Percentiles rank a stretch among this genome's conserved stretches.
Evolutionary conservation across 805 yeast species (phyloP).

Genomic region (Ogataea methanolica): DNA sequence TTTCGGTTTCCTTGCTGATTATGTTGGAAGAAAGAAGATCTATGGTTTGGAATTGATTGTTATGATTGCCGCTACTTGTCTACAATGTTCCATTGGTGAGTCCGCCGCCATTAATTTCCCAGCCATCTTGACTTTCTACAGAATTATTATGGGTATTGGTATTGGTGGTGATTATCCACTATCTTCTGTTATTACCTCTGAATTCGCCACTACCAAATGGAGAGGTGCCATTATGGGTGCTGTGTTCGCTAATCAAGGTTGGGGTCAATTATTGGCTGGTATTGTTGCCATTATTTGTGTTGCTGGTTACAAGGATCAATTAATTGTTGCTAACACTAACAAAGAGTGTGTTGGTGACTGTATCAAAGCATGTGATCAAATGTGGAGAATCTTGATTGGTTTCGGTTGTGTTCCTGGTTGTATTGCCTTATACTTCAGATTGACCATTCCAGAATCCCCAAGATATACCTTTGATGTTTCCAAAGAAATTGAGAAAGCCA

Average conservation of each 20-base stretch:
- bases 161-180: slow-evolving; percentile 97
- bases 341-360: slow-evolving; percentile 63
- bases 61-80: slow-evolving; percentile 73
- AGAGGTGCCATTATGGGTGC: slow-evolving; percentile 98
- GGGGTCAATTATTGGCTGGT: slow-evolving; percentile 91
- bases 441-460: slow-evolving; percentile 93
- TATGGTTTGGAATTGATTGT: slow-evolving; percentile 84
- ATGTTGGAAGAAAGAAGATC: slow-evolving; percentile 78
- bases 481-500: slow-evolving; percentile 50
- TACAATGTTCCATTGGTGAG: slow-evolving; percentile 70
- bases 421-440: slow-evolving; percentile 82
- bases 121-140: slow-evolving; percentile 70
- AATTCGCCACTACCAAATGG: slow-evolving; percentile 91
- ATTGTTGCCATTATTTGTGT: slow-evolving; percentile 72
- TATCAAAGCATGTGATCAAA: slow-evolving; percentile 78
- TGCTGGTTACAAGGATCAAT: slow-evolving; percentile 66
- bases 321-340: slow-evolving; percentile 49
- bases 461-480: slow-evolving; percentile 80
- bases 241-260: slow-evolving; percentile 94
- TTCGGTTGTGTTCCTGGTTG: slow-evolving; percentile 88
- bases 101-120: slow-evolving; percentile 70
- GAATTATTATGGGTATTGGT: slow-evolving; percentile 92
- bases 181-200: slow-evolving; percentile 89
- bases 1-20: slow-evolving; percentile 80
- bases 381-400: slow-evolving; percentile 92